Evolutionary conservation across 2,329 filamentous ascomycete species (phyloP).

Genomic region (Albophoma yamanashiensis): DNA sequence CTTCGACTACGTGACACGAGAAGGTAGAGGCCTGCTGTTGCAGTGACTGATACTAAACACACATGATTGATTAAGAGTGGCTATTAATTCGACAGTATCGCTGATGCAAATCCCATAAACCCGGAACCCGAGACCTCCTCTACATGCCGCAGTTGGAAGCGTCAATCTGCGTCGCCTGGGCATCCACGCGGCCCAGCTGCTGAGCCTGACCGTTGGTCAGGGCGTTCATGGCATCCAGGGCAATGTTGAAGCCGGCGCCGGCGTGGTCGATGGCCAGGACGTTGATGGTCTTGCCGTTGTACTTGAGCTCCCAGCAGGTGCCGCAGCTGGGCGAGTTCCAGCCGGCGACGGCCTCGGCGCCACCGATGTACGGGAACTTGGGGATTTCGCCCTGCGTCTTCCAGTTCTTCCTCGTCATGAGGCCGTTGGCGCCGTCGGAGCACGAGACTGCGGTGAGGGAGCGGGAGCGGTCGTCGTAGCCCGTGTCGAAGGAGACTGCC

Average conservation of each 20-base stretch:
- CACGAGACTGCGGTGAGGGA: slow-evolving; percentile 50
- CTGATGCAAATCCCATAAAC: neutral
- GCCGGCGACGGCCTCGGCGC: slow-evolving; percentile 35
- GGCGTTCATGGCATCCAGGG: slow-evolving; percentile 41
- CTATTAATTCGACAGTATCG: neutral
- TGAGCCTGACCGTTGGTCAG: slow-evolving; percentile 41
- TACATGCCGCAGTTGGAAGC: slow-evolving; percentile 32
- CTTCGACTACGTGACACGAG: neutral
- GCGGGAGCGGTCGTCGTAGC: slow-evolving; percentile 53
- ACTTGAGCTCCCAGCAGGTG: slow-evolving; percentile 46
- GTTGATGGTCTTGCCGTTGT: slow-evolving; percentile 38
- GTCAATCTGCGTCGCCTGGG: slow-evolving; percentile 31
- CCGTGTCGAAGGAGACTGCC: slow-evolving; percentile 58
- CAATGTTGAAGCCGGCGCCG: slow-evolving; percentile 42
- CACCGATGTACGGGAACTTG: slow-evolving; percentile 45
- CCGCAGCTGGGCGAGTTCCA: slow-evolving; percentile 51
- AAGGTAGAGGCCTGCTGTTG: neutral
- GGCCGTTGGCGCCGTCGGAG: slow-evolving; percentile 57
- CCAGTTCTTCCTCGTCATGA: slow-evolving; percentile 53
- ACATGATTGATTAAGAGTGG: neutral
- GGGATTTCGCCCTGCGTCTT: slow-evolving; percentile 39
- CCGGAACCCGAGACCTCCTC: neutral
- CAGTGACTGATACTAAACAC: neutral
- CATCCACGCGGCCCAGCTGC: slow-evolving; percentile 41
- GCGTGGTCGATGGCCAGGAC: slow-evolving; percentile 46